Evolutionary conservation across 2,329 filamentous ascomycete genomes (phyloP), one percentile per base, ranked within the genome.

Genomic region (Trichoderma aggressivum): DNA sequence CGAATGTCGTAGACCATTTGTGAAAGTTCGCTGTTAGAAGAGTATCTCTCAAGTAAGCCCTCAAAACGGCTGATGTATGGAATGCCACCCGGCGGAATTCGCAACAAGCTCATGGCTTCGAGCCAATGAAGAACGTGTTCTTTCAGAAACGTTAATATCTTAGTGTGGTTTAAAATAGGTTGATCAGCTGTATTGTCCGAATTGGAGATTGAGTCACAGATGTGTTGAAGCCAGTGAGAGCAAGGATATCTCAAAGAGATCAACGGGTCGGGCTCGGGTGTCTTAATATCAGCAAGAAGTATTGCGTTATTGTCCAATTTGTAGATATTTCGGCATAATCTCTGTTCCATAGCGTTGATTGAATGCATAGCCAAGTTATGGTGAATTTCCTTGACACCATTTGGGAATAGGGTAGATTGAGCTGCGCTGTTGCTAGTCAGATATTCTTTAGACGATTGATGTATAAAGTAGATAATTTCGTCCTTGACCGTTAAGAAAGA

Each of bases 371-470:
- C 81, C 85, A 24, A 73, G 75, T 5, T 69, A 75, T 63, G 82
- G 79, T 62, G 7, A 86, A 78, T 0, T 7, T 16, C 76, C 36
- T 26, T 66, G 36, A 3, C 60, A 1, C 80, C 77, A 32, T 18
- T 62, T 5, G 79, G 77, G 59, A 82, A 80, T 11, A 83, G n/a
- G 72, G 64, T 68, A 62, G 74, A 74, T 7, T 80, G 34, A 3
- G 59, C 16, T 18, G 34, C 28, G 30, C 7, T 12, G 16, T 78
- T n/a, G 74, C 68, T 80, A 76, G n/a, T 74, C 7, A 84, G 71
- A 69, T 84, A 84, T 2, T 85, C 82, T 72, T 84, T 83, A 0
- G 81, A 83, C 2, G 82, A 84, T 68, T 83, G 78, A 72, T 85
- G 82, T 1, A 85, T 77, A 71, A 83, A 80, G 68, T 76, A 81